Base-by-base conservation (phyloP, 192 early-diverging fungal species). In the Linnemannia hyalina region DNA sequence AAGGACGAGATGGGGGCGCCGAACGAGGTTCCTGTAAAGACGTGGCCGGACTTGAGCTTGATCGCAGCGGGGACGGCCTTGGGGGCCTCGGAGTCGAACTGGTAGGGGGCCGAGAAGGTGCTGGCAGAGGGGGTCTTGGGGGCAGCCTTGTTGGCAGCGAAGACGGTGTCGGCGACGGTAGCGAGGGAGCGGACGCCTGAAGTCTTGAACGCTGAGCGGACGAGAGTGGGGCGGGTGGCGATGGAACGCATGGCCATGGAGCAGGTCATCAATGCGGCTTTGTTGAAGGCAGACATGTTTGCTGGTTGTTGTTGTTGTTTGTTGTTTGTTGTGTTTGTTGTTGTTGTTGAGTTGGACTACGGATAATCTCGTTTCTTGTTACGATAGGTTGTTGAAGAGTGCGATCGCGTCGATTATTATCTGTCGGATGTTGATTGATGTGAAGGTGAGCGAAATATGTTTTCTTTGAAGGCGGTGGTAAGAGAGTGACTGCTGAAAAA, bases 1-100 rank as follows among this genome's bases (percentile, higher is more conserved):
- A 97, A 91, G 10, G 91, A 75, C 22, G 92, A 85, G 11, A 85
- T 80, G 15, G 95, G 85, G 0, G 97, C 96, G 65, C 98, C 98
- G 83, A 98, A 99, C 6, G 96, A 98, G 6, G 91, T 92, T 55
- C 96, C 97, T 9, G 92, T 90, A 77, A 98, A 99, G 20, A 92
- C 88, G 88, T 96, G 92, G 74, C 97, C 97, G 6, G 95, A 88
- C 75, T 94, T 92, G 68, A 99, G 89, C 85, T 94, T 95, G 76
- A 99, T 91, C 0, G 91, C 84, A 63, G 95, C 95, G 36, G 94
- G 92, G 29, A 82, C 44, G 2, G 90, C 88, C 38, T 92, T 90
- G 69, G 83, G 82, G 13, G 82, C 83, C 29, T 41, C 91, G 38
- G 75, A 22, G 74, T 78, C 70, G 72, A 83, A 84, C 63, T 78